phyloP scores from a whole-genome alignment of 768 basidiomycete species.

The Rhodocollybia butyracea region DNA sequence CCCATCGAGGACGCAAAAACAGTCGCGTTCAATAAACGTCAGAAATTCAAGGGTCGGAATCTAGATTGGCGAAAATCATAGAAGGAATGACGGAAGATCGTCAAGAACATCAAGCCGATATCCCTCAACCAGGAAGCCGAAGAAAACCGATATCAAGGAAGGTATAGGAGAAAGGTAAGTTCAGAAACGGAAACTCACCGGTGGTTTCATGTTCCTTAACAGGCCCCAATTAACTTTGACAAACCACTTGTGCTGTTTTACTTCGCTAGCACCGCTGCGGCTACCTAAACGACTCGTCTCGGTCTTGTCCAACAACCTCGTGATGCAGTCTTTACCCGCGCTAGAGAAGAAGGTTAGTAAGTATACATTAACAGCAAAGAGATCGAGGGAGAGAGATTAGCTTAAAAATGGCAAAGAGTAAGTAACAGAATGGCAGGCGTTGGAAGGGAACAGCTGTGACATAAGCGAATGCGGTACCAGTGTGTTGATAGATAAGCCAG shows the following conservation, averaged over 20 bases:
- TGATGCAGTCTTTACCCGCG: slow-evolving; percentile 84
- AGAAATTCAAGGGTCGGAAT: background rate
- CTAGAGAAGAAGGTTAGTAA: slow-evolving; percentile 33
- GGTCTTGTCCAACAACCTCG: slow-evolving; percentile 87
- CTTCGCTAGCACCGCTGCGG: slow-evolving; percentile 93
- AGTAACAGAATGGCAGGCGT: background rate
- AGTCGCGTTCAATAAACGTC: background rate
- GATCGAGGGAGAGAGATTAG: slow-evolving; percentile 5
- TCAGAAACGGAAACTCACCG: slow-evolving; percentile 52
- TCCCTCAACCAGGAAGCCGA: background rate
- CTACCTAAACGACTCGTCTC: slow-evolving; percentile 87
- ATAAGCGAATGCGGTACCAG: slow-evolving; percentile 2
- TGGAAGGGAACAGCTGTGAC: slow-evolving; percentile 2
- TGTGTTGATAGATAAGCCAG: slow-evolving; percentile 2
- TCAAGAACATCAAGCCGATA: background rate
- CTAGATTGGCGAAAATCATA: slow-evolving; percentile 9
- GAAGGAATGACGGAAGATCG: slow-evolving; percentile 4
- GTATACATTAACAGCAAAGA: background rate
- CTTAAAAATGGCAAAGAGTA: background rate
- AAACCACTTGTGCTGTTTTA: slow-evolving; percentile 99
- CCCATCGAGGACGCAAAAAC: no score
- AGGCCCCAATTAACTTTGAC: slow-evolving; percentile 95
- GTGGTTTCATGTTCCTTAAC: slow-evolving; percentile 87
- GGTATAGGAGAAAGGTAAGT: background rate
- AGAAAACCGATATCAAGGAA: background rate